A percentile compares a stretch with the other conserved stretches of the same genome.
These are phyloP conservation scores for Aspergillus arachidicola DNA, from an alignment of 2,329 filamentous ascomycete genomes.

Conservation along the genomic window DNA sequence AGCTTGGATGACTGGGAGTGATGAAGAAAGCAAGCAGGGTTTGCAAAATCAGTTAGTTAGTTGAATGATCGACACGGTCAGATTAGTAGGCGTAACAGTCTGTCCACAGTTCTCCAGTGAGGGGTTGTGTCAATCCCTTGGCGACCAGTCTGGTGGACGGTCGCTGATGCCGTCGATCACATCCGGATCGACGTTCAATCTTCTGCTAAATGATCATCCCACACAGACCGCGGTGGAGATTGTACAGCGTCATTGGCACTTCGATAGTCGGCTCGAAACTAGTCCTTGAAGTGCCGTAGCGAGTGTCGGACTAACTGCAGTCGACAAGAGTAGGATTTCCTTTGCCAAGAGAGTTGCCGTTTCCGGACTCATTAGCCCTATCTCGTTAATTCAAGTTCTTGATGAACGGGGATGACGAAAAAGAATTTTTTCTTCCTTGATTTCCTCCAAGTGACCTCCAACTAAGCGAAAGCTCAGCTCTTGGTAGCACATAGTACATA, in stretches of 20 bases:
- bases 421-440: not conserved
- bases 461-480: too few species aligned
- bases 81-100: not conserved
- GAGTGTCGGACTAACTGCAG: not conserved
- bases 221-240: too few species aligned
- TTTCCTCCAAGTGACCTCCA: not conserved
- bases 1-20: not conserved
- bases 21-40: slow-evolving; percentile 5
- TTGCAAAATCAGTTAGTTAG: slow-evolving; percentile 2
- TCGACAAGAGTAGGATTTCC: not conserved
- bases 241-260: too few species aligned
- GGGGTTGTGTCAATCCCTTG: slow-evolving; percentile 8
- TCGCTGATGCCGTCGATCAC: not conserved
- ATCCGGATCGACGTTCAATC: not conserved
- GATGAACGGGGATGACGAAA: not conserved
- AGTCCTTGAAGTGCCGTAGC: not conserved
- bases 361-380: not conserved
- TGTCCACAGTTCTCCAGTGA: not conserved
- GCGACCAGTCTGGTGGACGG: not conserved
- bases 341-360: not conserved
- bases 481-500: too few species aligned
- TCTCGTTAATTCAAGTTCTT: too few species aligned
- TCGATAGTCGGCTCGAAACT: too few species aligned
- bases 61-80: slow-evolving; percentile 6
- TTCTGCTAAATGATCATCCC: not conserved